Conservation (phyloP, 495 filamentous ascomycete genomes). For the Apiosordaria backusii region DNA sequence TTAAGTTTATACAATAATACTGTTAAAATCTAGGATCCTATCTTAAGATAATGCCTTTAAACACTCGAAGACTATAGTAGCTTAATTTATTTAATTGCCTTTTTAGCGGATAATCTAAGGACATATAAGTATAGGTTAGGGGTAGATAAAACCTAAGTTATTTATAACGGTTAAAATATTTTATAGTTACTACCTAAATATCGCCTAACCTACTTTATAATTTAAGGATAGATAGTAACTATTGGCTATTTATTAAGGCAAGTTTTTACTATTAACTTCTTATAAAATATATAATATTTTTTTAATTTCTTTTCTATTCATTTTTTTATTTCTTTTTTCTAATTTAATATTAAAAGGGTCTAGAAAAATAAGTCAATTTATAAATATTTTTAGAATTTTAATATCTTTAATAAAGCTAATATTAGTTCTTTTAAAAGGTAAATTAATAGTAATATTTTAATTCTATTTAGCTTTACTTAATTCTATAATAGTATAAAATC, state of each 20-base stretch:
- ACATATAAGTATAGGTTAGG: neutral
- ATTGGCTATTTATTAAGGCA: slow-evolving; percentile 19
- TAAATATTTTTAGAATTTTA: slow-evolving; percentile 17
- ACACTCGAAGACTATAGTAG: no score
- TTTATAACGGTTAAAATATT: slow-evolving; percentile 18
- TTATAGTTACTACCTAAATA: slow-evolving; percentile 29
- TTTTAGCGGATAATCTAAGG: slow-evolving; percentile 33
- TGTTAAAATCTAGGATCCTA: slow-evolving; percentile 87
- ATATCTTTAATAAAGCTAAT: slow-evolving; percentile 1
- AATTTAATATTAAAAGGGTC: slow-evolving; percentile 14
- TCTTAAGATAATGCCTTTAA: slow-evolving; percentile 74
- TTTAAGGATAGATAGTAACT: slow-evolving; percentile 14
- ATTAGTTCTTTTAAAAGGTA: neutral
- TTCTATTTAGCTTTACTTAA: no score
- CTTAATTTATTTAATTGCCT: slow-evolving; percentile 39
- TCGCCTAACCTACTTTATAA: slow-evolving; percentile 16
- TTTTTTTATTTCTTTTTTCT: slow-evolving; percentile 7
- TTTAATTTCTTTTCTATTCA: slow-evolving; percentile 4
- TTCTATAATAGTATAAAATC: no score
- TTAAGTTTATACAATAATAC: slow-evolving; percentile 85
- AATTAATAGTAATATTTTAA: no score
- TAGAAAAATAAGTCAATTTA: slow-evolving; percentile 10
- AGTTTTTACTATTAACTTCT: slow-evolving; percentile 18
- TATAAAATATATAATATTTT: slow-evolving; percentile 4
- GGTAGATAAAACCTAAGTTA: neutral